phyloP scores from a whole-genome alignment of 2,329 filamentous ascomycete species.

The Aspergillus neotritici region DNA sequence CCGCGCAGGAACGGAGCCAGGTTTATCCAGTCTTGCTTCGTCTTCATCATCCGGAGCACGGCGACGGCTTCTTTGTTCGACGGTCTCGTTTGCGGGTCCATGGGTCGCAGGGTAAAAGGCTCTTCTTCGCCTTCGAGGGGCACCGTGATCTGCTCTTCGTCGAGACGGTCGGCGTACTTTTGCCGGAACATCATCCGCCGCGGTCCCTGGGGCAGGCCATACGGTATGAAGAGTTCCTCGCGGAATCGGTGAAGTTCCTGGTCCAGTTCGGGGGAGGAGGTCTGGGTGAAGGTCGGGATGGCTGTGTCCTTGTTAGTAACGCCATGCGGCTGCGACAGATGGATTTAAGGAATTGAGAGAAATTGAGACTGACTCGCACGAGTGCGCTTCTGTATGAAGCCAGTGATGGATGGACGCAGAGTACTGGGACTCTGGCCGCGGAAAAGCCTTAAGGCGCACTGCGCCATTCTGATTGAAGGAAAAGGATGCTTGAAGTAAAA shows the following conservation, averaged over 20 bases:
- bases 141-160: conserved; percentile 38
- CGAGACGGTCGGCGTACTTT: conserved; percentile 30
- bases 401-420: conserved; percentile 27
- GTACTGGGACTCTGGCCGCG: conserved; percentile 30
- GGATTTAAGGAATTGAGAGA: background rate
- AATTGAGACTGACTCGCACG: background rate
- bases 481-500: background rate
- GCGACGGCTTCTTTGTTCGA: conserved; percentile 26
- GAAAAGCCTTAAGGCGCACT: conserved; percentile 34
- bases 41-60: conserved; percentile 33
- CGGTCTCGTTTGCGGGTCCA: conserved; percentile 30
- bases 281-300: conserved; percentile 37
- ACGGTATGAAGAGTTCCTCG: conserved; percentile 41
- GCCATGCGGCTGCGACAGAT: background rate
- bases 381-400: conserved; percentile 28
- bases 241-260: conserved; percentile 37
- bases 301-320: conserved; percentile 13
- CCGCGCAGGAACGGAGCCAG: conserved; percentile 38
- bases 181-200: conserved; percentile 36
- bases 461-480: conserved; percentile 30
- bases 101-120: conserved; percentile 33
- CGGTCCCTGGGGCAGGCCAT: conserved; percentile 33
- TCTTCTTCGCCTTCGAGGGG: conserved; percentile 36
- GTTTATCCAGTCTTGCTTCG: conserved; percentile 37
- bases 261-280: conserved; percentile 38